Conservation (phyloP, 2,329 filamentous ascomycete genomes). For the Anthostomella pinea region DNA sequence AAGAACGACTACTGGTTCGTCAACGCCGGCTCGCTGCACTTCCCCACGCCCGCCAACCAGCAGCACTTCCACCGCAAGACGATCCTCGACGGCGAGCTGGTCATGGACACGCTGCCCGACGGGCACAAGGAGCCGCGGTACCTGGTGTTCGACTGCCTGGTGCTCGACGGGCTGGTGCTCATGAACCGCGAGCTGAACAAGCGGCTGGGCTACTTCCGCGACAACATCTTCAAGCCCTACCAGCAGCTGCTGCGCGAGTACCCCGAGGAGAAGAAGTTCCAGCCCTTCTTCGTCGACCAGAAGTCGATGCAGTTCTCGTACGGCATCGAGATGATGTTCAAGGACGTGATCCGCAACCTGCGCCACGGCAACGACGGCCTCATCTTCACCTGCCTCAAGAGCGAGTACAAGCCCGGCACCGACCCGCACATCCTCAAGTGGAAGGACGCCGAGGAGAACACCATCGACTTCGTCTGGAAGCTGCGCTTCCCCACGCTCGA, state of each 20-base stretch:
- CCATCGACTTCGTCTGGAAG: constrained; percentile 82
- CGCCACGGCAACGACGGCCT: constrained; percentile 94
- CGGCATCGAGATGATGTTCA: constrained; percentile 89
- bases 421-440: constrained; percentile 95
- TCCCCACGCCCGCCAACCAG: constrained; percentile 67
- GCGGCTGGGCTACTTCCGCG: constrained; percentile 80
- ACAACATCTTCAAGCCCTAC: constrained; percentile 72
- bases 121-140: constrained; percentile 73
- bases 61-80: constrained; percentile 74
- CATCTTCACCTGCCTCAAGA: constrained; percentile 93
- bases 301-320: constrained; percentile 91
- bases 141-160: constrained; percentile 90
- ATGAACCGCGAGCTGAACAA: constrained; percentile 83
- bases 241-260: constrained; percentile 60
- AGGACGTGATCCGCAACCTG: constrained; percentile 75
- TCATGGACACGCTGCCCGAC: constrained; percentile 72
- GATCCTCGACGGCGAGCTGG: constrained; percentile 88
- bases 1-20: constrained; percentile 97
- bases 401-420: constrained; percentile 84
- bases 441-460: constrained; percentile 95
- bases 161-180: constrained; percentile 72
- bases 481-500: constrained; percentile 73
- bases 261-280: constrained; percentile 65
- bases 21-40: constrained; percentile 66
- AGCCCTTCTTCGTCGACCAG: constrained; percentile 79